phyloP scores from a whole-genome alignment of 257 asterid species.

The Fraxinus anomala region DNA sequence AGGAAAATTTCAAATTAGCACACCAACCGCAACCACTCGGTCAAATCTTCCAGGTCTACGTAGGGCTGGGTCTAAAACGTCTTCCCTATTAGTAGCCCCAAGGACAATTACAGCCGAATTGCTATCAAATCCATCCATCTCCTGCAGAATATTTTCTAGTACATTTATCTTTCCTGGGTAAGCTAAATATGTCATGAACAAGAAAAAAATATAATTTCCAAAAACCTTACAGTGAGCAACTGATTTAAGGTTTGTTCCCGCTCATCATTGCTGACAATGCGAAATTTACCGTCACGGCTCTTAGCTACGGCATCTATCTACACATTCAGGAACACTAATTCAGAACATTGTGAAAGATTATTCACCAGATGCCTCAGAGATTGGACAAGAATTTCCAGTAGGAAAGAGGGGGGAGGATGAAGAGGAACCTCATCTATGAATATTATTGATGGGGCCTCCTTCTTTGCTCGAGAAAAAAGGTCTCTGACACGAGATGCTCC shows the following conservation, averaged over 20 bases:
- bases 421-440: constrained; percentile 89
- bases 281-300: constrained; percentile 96
- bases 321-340: constrained; percentile 33
- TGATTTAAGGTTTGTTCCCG: constrained; percentile 97
- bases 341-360: constrained; percentile 29
- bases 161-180: constrained; percentile 29
- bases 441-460: constrained; percentile 97
- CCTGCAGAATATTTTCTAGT: constrained; percentile 56
- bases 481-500: constrained; percentile 99
- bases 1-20: constrained; percentile 14
- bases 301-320: constrained; percentile 99
- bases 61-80: constrained; percentile 97
- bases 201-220: constrained; percentile 20
- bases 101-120: constrained; percentile 96
- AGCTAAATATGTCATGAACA: constrained; percentile 5
- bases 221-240: constrained; percentile 83
- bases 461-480: constrained; percentile 97
- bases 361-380: constrained; percentile 20
- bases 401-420: constrained; percentile 19
- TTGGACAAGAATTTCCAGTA: constrained; percentile 19
- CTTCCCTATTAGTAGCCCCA: constrained; percentile 98
- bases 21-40: constrained; percentile 84
- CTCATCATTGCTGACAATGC: constrained; percentile 94
- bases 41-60: constrained; percentile 99
- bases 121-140: constrained; percentile 99